Evolutionary conservation across 495 filamentous ascomycete species (phyloP).

Genomic region (Aspergillus kassunensis): DNA sequence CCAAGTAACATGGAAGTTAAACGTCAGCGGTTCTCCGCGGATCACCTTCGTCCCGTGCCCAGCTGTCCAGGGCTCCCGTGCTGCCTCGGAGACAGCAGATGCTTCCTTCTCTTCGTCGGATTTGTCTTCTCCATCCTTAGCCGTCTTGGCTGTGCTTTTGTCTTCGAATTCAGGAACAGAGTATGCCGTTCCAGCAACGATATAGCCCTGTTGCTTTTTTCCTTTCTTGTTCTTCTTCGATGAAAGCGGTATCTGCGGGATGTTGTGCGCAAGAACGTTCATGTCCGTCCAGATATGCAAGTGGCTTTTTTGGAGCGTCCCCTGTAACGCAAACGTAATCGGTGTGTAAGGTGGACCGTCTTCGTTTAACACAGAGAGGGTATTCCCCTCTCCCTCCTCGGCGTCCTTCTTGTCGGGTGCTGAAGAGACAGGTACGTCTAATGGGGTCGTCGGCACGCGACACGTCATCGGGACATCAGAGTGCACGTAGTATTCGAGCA

Average conservation of each 20-base stretch:
- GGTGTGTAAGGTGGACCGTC: constrained; percentile 53
- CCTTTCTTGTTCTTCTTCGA: too few species aligned
- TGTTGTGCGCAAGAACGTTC: constrained; percentile 82
- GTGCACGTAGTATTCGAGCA: constrained; percentile 98
- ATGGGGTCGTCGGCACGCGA: constrained; percentile 69
- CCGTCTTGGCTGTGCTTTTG: constrained; percentile 8
- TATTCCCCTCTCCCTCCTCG: background rate
- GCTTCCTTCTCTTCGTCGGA: constrained; percentile 35
- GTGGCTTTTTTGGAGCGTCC: constrained; percentile 83
- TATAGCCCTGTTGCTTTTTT: constrained; percentile 44
- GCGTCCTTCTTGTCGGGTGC: constrained; percentile 10
- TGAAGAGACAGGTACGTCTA: constrained; percentile 1
- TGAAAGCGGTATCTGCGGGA: constrained; percentile 32
- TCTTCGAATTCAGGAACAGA: constrained; percentile 67
- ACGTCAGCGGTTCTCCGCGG: constrained; percentile 79
- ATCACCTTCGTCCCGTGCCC: constrained; percentile 60
- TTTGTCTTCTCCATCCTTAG: constrained; percentile 17
- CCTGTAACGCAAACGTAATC: constrained; percentile 79
- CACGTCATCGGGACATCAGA: constrained; percentile 91
- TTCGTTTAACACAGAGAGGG: constrained; percentile 32
- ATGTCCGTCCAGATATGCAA: constrained; percentile 86
- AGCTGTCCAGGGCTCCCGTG: constrained; percentile 43
- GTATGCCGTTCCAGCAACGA: constrained; percentile 84
- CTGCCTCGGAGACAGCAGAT: constrained; percentile 35
- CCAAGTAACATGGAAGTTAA: constrained; percentile 83